Base-by-base conservation (phyloP, 768 basidiomycete species). In the Cantharellus cinnabarinus region DNA sequence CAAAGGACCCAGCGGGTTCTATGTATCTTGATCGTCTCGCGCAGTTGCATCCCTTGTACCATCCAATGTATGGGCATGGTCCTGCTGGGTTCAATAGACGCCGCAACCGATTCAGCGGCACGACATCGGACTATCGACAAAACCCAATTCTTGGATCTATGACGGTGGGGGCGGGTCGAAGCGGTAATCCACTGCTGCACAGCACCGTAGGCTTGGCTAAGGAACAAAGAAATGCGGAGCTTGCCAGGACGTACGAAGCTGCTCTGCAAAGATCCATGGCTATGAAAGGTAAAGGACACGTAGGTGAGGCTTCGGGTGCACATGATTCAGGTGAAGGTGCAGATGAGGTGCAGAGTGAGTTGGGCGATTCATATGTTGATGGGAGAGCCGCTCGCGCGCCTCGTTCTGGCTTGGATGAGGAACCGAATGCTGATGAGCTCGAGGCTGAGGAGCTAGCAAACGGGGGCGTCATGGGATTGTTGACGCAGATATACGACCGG, bases 1-100 rank as follows among this genome's bases (percentile, higher is more conserved):
- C 94, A 0, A 75, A 80, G 0, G 93, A 99, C 67, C 89, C 90
- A 0, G 78, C 87, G 2, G 84, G 89, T 7, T 97, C 91, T 2
- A 74, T 95, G 7, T 97, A 90, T 69, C 79, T 98, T 58, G 85
- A 77, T 63, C 79, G 86, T 54, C 80, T 98, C 72, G 52, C 52
- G 38, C 14, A 10, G 10, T 7, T 37, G 14, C 10, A 10, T 10
- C 44, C 44, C 44, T 10, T 48, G 10, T 29, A 48, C 44, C 10
- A 48, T 10, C 44, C 44, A 10, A 48, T 48, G 44, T 29, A 48
- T 48, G 20, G 20, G 20, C 20, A 29, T 29, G 29, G 29, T 29
- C 10, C 44, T 48, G 44, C 44, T 10, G 44, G 10, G 10, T 10
- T 10, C 29, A 10, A 29, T 29, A 10, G 35, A 37, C 52, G 52